Percentiles rank a stretch among this genome's conserved stretches.
Conservation (phyloP, 495 filamentous ascomycete species). For the Aeminium ludgeri region DNA sequence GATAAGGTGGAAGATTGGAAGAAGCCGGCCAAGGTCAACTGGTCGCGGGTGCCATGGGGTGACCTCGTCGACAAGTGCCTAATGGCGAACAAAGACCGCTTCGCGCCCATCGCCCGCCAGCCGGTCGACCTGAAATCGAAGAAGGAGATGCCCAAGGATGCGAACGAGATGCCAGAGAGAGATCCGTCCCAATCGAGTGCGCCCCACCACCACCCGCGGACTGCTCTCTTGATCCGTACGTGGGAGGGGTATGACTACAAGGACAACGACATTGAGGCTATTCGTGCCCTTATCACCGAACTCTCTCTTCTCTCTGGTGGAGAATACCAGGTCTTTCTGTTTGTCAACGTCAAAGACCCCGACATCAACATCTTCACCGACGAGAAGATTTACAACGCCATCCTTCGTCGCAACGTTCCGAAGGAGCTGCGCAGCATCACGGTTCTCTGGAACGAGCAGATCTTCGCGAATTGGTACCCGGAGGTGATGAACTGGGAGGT, state of each 20-base stretch:
- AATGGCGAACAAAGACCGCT: conserved; percentile 45
- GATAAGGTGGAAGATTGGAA: conserved; percentile 18
- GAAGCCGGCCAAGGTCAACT: conserved; percentile 27
- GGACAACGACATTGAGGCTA: conserved; percentile 50
- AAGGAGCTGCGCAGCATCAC: conserved; percentile 49
- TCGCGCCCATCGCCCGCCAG: conserved; percentile 18
- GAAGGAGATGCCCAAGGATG: conserved; percentile 1
- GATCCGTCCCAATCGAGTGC: background rate
- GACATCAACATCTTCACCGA: conserved; percentile 39
- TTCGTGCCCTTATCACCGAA: conserved; percentile 60
- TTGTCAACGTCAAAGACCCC: conserved; percentile 54
- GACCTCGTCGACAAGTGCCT: conserved; percentile 47
- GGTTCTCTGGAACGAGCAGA: conserved; percentile 46
- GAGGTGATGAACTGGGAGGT: conserved; percentile 27
- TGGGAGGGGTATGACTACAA: conserved; percentile 52
- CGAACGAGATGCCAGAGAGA: background rate
- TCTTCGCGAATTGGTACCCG: conserved; percentile 42
- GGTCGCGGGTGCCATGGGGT: conserved; percentile 56
- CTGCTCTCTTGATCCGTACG: conserved; percentile 52
- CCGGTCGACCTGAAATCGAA: conserved; percentile 1
- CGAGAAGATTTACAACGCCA: conserved; percentile 34
- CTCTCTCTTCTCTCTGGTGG: conserved; percentile 54
- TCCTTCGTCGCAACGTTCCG: conserved; percentile 39
- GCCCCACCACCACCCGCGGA: conserved; percentile 29
- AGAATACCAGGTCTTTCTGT: conserved; percentile 59